Evolutionary conservation across 441 rosid species (phyloP).

Genomic region (Gossypium trilobum): DNA sequence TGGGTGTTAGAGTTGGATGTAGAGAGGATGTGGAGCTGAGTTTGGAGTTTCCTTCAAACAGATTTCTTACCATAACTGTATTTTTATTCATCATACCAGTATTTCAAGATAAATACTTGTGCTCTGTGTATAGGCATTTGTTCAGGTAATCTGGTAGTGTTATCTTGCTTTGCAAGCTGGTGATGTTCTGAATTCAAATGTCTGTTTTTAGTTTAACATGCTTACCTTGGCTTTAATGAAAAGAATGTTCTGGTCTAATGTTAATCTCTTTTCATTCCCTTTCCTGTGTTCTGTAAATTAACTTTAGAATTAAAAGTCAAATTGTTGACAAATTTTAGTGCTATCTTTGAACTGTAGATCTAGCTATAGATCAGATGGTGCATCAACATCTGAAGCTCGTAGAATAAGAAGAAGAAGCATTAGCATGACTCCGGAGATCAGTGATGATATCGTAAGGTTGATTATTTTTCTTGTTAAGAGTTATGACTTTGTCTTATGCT

Average conservation of each 20-base stretch:
- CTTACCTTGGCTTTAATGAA: background rate
- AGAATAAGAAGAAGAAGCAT: conserved; percentile 95
- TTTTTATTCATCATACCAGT: background rate
- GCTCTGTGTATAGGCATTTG: background rate
- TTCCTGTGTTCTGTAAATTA: background rate
- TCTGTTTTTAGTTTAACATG: conserved; percentile 4
- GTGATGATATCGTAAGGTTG: conserved; percentile 99
- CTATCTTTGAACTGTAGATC: conserved; percentile 21
- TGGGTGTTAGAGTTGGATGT: background rate
- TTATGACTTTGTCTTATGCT: background rate
- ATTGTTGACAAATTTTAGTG: conserved; percentile 14
- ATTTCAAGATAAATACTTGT: background rate
- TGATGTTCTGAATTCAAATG: background rate
- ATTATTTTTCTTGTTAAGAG: conserved; percentile 20
- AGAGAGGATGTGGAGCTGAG: background rate
- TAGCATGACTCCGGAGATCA: conserved; percentile 97
- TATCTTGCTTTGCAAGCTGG: background rate
- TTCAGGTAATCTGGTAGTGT: background rate
- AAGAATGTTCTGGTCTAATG: background rate
- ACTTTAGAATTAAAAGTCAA: background rate
- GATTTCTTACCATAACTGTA: background rate
- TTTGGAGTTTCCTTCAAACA: background rate
- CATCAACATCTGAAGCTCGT: conserved; percentile 67
- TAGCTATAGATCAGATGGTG: conserved; percentile 74
- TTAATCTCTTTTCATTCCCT: background rate